phyloP scores from a whole-genome alignment of 495 filamentous ascomycete genomes.

The Podospora fimiseda region DNA sequence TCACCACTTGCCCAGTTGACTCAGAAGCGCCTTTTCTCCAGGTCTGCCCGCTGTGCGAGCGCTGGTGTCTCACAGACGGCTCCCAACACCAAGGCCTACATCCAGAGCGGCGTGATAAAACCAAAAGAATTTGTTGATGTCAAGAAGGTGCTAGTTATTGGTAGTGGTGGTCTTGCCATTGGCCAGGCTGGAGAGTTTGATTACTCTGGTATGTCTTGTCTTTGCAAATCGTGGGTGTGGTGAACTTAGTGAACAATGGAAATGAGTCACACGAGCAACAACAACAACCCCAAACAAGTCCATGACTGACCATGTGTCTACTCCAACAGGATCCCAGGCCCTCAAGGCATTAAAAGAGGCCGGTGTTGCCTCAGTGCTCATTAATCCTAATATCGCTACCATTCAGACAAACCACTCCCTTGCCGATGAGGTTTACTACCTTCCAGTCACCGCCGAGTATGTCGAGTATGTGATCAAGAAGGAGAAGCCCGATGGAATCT shows the following conservation, averaged over 20 bases:
- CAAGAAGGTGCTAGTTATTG: conserved; percentile 97
- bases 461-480: conserved; percentile 94
- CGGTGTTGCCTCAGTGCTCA: conserved; percentile 88
- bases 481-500: conserved; percentile 93
- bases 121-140: conserved; percentile 75
- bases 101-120: conserved; percentile 77
- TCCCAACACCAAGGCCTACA: conserved; percentile 80
- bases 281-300: background rate
- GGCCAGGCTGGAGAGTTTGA: conserved; percentile 98
- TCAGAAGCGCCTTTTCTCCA: conserved; percentile 38
- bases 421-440: conserved; percentile 97
- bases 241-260: too few relatives aligned
- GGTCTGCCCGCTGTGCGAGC: conserved; percentile 26
- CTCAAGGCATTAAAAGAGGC: conserved; percentile 97
- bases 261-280: conserved; percentile 27
- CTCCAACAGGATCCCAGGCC: conserved; percentile 73
- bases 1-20: conserved; percentile 19
- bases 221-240: conserved; percentile 10
- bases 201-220: conserved; percentile 70
- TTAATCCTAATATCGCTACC: conserved; percentile 98
- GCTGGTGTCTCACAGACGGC: conserved; percentile 51
- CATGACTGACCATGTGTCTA: conserved; percentile 17
- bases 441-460: conserved; percentile 92
- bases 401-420: conserved; percentile 95
- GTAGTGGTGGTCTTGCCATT: conserved; percentile 92